Base-by-base conservation (phyloP, 129 eudicot species). In the Calendula officinalis region DNA sequence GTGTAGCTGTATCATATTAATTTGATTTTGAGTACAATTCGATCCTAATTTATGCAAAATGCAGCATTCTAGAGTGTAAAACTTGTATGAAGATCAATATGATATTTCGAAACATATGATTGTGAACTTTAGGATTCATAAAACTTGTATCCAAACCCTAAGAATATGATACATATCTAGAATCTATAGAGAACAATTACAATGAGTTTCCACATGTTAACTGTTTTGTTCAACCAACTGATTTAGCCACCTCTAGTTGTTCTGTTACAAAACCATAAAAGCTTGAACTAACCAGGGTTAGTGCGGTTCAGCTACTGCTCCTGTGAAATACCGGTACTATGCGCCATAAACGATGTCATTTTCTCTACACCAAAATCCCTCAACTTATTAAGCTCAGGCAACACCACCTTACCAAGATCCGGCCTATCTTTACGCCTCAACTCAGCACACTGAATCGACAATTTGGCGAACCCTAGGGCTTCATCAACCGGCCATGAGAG, bases 371-470 rank as follows among this genome's bases (percentile, higher is more conserved):
- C 82, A 15, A 83, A 54, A 15, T 22, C 75, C 56, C 73, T 76
- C 60, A 83, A 55, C 60, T 80, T 74, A 5, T 60, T 27, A 67
- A 83, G 89, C 73, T 83, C 82, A 2, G 89, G 89, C 73, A 83
- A 50, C 35, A 83, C 75, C 27, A 45, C 85, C 37, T 73, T 76
- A 6, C 77, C 83, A 15, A 83, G 80, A 62, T 83, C 88, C 9
- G 84, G 84, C 39, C 84, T 77, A 33, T 83, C 84, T 79, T 83
- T 83, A 51, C 85, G 68, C 40, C 82, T 40, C 49, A 83, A 30
- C 65, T 83, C 89, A 10, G 89, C 77, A 15, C 89, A 83, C 37
- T 79, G 71, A 32, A 83, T 49, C 17, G 89, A 73, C 38, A 79
- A 36, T 68, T 73, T 83, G 2, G 89, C 85, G 9, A 79, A 68